Evolutionary conservation across 352 stramenopile genomes (phyloP), one percentile per base, ranked within the genome.

Genomic region (Blastocystis sp.): DNA sequence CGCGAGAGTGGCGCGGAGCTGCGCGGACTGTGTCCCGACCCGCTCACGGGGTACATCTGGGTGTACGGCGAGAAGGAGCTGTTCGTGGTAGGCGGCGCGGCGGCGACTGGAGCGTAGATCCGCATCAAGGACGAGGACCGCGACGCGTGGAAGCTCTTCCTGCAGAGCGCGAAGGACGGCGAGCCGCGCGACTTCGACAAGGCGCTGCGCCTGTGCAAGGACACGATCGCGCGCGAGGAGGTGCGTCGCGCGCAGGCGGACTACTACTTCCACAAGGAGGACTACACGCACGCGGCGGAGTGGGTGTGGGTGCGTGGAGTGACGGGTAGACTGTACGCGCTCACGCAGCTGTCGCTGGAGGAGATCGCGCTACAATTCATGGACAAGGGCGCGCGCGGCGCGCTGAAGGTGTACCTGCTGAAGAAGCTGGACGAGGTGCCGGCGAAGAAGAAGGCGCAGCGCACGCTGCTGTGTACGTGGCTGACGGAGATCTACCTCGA

Each of bases 401-500:
- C 95, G 6, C 90, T 98, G 37, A 93, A 95, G 21, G 88, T 95
- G 3, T 98, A 97, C 76, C 91, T 98, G 85, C 78, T 96, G 2
- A 92, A 96, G 85, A 97, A 96, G 77, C 92, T 98, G 26, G 95
- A 95, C 90, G 93, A 92, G 29, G 91, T 97, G 67, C 91, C 91
- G 29, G 88, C 80, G 12, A 94, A 95, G 2, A 93, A 96, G 80
- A 97, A 96, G 91, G 97, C 94, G 2, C 95, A 97, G 91, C 94
- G 95, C 78, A 97, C 94, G 2, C 94, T 97, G 65, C 90, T 97
- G 16, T 96, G 94, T 70, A 96, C 95, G 35, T 97, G 95, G 95
- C 95, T 98, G 60, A 94, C 96, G 19, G 95, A 98, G 90, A 92
- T 97, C 12, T 97, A 96, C 63, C 88, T 97, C 39, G 93, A 97